Evolutionary conservation across 2,329 filamentous ascomycete genomes (phyloP).

Genomic region (Colletotrichum falcatum): DNA sequence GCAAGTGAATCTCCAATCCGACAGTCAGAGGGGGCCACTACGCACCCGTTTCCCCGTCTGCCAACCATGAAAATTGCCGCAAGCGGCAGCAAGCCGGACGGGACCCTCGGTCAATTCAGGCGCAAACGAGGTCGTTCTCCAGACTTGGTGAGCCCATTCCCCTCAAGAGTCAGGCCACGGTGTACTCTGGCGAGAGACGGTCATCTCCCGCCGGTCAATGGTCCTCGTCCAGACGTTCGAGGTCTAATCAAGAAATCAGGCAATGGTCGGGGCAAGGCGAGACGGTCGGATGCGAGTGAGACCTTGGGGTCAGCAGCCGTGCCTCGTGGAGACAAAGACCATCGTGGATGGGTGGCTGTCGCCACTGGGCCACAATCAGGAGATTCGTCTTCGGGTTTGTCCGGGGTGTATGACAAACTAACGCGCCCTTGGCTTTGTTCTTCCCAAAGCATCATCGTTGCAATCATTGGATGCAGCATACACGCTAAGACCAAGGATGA

Average conservation of each 20-base stretch:
- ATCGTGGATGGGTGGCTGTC: not conserved
- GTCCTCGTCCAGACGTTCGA: not conserved
- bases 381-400: not conserved
- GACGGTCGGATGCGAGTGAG: not conserved
- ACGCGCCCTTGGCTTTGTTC: no score
- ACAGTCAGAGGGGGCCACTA: not conserved
- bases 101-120: not conserved
- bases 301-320: not conserved
- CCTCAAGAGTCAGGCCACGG: not conserved
- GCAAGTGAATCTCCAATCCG: not conserved
- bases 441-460: not conserved
- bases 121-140: conserved; percentile 10
- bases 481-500: not conserved
- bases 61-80: conserved; percentile 1
- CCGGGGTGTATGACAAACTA: not conserved
- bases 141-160: not conserved
- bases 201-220: not conserved
- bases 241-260: not conserved
- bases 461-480: not conserved
- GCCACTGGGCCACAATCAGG: not conserved
- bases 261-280: not conserved
- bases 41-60: not conserved
- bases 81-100: not conserved
- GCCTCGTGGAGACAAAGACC: not conserved
- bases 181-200: not conserved